phyloP scores from a whole-genome alignment of 495 filamentous ascomycete species.

The Penicillium cataractarum region DNA sequence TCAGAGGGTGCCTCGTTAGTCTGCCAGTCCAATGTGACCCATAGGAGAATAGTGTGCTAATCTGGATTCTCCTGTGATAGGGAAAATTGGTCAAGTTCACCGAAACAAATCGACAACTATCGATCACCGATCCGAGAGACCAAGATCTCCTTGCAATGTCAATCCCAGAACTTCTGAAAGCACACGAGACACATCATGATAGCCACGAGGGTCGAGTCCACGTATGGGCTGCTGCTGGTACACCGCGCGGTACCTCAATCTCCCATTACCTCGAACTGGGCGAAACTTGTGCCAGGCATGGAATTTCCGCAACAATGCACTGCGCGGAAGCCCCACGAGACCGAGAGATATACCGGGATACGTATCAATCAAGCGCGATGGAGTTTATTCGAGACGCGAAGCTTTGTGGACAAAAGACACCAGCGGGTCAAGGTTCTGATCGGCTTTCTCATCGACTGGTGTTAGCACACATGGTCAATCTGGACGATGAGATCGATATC shows the following conservation, averaged over 20 bases:
- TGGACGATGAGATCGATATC: conserved; percentile 38
- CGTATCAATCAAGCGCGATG: conserved; percentile 26
- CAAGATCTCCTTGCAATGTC: conserved; percentile 36
- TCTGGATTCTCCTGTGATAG: conserved; percentile 8
- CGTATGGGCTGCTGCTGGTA: conserved; percentile 50
- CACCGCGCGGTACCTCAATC: conserved; percentile 40
- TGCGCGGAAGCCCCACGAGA: conserved; percentile 30
- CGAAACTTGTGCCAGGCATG: conserved; percentile 36
- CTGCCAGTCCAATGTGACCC: background rate
- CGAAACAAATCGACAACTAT: conserved; percentile 34
- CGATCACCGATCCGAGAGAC: conserved; percentile 40
- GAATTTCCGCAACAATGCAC: conserved; percentile 28
- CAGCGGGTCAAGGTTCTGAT: background rate
- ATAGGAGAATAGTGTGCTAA: background rate
- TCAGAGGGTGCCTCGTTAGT: conserved; percentile 44
- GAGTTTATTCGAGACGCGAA: conserved; percentile 27
- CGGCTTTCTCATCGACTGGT: conserved; percentile 18
- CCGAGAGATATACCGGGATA: conserved; percentile 22
- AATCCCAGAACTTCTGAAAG: conserved; percentile 22
- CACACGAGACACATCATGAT: conserved; percentile 33
- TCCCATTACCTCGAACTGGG: conserved; percentile 27
- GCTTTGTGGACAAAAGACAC: conserved; percentile 9
- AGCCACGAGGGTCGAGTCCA: conserved; percentile 39
- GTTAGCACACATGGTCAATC: conserved; percentile 41
- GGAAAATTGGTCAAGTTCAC: conserved; percentile 42